phyloP scores from a whole-genome alignment of 306 rosid genomes.

The Cucumis sativus region DNA sequence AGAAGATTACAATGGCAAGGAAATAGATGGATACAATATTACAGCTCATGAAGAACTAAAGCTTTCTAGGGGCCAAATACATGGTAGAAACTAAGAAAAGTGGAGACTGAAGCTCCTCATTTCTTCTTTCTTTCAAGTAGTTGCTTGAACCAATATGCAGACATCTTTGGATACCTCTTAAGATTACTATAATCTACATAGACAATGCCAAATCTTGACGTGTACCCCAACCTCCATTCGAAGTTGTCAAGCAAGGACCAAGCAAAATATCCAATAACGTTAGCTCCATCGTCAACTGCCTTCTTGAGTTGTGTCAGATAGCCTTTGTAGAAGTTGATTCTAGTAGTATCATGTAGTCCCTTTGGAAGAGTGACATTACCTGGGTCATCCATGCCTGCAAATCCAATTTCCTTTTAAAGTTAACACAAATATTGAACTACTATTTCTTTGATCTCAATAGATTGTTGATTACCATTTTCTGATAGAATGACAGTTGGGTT shows the following conservation, averaged over 20 bases:
- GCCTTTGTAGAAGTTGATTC: constrained; percentile 56
- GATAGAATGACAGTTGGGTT: constrained; percentile 71
- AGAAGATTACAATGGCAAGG: background rate
- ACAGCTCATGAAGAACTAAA: background rate
- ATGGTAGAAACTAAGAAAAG: background rate
- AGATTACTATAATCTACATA: constrained; percentile 73
- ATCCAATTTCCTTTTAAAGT: background rate
- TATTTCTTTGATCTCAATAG: background rate
- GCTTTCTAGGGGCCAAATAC: background rate
- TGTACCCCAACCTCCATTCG: constrained; percentile 88
- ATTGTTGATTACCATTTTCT: constrained; percentile 53
- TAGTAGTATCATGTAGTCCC: constrained; percentile 58
- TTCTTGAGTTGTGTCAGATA: constrained; percentile 62
- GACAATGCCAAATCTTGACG: constrained; percentile 84
- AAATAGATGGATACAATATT: background rate
- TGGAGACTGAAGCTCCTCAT: background rate
- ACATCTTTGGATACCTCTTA: constrained; percentile 78
- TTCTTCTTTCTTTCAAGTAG: constrained; percentile 36
- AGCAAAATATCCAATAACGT: constrained; percentile 68
- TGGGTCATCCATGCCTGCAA: constrained; percentile 76
- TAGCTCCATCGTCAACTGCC: constrained; percentile 67
- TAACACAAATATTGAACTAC: background rate
- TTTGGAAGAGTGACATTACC: constrained; percentile 43
- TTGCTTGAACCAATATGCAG: constrained; percentile 82
- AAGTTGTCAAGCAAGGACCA: constrained; percentile 94